Conservation (phyloP, 352 stramenopile genomes). For the Pythium scleroteichum region DNA sequence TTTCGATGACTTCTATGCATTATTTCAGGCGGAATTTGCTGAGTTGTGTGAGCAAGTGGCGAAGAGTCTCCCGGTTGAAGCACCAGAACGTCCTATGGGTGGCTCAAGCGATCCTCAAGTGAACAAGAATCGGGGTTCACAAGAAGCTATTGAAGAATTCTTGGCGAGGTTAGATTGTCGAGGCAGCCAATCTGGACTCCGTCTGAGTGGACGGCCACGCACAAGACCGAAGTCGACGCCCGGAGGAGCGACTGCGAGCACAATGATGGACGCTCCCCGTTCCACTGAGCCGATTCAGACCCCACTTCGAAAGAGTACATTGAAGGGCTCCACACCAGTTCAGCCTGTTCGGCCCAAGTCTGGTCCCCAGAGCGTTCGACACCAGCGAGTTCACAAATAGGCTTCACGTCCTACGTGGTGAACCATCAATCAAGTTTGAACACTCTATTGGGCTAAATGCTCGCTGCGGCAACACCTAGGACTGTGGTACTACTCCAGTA, state of each 20-base stretch:
- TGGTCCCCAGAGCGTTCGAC: background rate
- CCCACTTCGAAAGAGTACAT: background rate
- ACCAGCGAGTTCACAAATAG: too few relatives aligned
- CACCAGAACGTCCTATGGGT: background rate
- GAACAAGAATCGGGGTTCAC: background rate
- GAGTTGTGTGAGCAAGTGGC: constrained; percentile 37
- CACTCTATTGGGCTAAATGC: too few relatives aligned
- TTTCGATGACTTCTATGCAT: constrained; percentile 31
- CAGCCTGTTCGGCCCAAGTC: background rate
- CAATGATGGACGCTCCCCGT: background rate
- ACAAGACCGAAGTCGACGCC: background rate
- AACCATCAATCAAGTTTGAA: too few relatives aligned
- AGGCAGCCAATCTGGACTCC: background rate
- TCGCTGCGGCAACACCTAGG: too few relatives aligned
- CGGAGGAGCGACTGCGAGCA: background rate
- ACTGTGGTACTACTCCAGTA: too few relatives aligned
- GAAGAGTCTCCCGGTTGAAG: constrained; percentile 19
- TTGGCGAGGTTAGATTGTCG: background rate
- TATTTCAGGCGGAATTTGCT: constrained; percentile 35
- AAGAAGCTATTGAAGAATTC: background rate
- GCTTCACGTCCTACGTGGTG: too few relatives aligned
- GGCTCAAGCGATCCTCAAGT: background rate
- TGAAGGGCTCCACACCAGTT: background rate
- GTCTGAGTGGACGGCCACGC: background rate
- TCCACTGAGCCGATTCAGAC: background rate